phyloP scores from a whole-genome alignment of 495 filamentous ascomycete genomes.

The Podospora anserina region DNA sequence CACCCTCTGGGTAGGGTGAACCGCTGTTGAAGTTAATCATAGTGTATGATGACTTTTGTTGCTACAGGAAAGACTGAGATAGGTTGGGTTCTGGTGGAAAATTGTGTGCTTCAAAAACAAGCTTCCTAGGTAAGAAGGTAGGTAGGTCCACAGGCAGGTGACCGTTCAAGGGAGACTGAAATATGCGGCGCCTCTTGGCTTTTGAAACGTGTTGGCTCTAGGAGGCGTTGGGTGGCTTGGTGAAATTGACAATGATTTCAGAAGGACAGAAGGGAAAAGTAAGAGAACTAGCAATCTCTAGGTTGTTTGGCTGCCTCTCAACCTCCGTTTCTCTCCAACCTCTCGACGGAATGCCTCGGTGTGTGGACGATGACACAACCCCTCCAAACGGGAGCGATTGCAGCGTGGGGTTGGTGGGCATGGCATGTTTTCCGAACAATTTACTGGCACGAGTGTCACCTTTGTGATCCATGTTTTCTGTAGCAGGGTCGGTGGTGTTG shows the following conservation, averaged over 20 bases:
- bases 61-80: neutral
- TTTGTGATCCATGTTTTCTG: neutral
- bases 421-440: neutral
- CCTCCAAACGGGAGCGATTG: neutral
- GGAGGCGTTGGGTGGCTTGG: neutral
- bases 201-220: neutral
- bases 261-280: neutral
- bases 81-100: neutral
- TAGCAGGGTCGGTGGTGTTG: neutral
- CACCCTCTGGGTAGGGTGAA: slow-evolving; percentile 60
- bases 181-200: neutral
- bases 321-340: neutral
- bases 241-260: neutral
- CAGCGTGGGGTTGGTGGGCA: neutral
- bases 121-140: neutral
- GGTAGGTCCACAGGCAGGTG: neutral
- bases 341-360: slow-evolving; percentile 6
- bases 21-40: slow-evolving; percentile 57
- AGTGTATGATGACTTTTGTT: neutral
- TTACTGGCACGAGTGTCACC: neutral
- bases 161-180: neutral
- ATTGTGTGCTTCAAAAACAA: neutral
- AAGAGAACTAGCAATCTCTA: neutral
- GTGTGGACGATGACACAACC: slow-evolving; percentile 5
- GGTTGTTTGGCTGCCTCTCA: slow-evolving; percentile 1